Base-by-base conservation (phyloP, 2,329 filamentous ascomycete species). In the Trichoderma koningiopsis region DNA sequence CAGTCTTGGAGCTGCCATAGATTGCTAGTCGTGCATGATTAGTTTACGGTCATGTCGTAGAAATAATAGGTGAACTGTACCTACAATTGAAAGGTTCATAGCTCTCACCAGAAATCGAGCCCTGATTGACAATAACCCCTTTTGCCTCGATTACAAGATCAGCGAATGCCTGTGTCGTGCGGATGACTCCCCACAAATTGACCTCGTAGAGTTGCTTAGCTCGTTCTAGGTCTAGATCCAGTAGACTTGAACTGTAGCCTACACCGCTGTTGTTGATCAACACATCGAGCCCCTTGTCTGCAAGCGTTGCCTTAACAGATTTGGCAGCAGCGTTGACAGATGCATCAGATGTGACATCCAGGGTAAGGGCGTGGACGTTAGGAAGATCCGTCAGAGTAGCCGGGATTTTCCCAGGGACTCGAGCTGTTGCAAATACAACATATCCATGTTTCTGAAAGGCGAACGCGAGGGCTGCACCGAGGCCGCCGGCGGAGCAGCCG, bases 231-330 rank as follows among this genome's bases (percentile, higher is more conserved):
- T 73, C 68, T 57, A 72, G 57, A 43, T 77, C 75, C 5, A 75
- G 61, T 8, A 74, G 57, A 31, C 75, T 74, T 72, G 74, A 73
- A 0, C 70, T 71, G 66, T 75, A 75, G 49, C 70, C 72, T 31
- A 65, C 61, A 2, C 74, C 75, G 4, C 76, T 75, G 70, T 78
- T 78, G 35, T 79, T 79, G 31, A 79, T 70, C n/a, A 79, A 74
- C n/a, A 76, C 66, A 43, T 78, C 73, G 14, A 79, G 69, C 37
- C 70, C 72, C 4, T 72, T 16, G 40, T 68, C 55, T n/a, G 1
- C 14, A 33, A 49, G 35, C 22, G 43, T 22, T 11, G 55, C 53
- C 29, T 47, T 49, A 2, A 73, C 65, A 8, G 22, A 37, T 3
- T 69, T 64, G 14, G 68, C 71, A 22, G 71, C 70, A 22, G 71